Conservation (phyloP, 306 rosid species). For the Fragaria nilgerrensis region DNA sequence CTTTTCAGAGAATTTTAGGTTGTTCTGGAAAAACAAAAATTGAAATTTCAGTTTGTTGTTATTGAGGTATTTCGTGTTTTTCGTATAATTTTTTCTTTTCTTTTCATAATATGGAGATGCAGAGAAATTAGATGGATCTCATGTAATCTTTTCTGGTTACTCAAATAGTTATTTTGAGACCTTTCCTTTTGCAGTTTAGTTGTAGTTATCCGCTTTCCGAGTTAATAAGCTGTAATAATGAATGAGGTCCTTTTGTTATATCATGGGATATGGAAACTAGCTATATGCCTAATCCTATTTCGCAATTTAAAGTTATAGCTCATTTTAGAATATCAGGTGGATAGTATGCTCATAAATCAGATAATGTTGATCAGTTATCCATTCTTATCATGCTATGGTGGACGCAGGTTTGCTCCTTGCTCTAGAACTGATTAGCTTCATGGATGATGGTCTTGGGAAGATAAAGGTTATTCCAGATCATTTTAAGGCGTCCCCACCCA, state of each 20-base stretch:
- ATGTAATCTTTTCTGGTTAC: not conserved
- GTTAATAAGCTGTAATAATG: not conserved
- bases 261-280: not conserved
- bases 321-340: not conserved
- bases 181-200: conserved; percentile 11
- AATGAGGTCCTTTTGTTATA: not conserved
- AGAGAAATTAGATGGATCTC: conserved; percentile 6
- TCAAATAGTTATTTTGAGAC: not conserved
- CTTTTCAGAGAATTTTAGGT: not conserved
- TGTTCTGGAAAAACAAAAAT: not conserved
- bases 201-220: not conserved
- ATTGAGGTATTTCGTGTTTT: not conserved
- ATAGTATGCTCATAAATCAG: not conserved
- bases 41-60: not conserved
- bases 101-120: not conserved
- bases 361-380: not conserved
- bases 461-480: conserved; percentile 70
- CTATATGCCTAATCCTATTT: not conserved
- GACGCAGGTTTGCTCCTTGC: not conserved
- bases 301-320: not conserved
- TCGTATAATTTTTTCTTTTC: not conserved
- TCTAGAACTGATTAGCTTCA: conserved; percentile 35
- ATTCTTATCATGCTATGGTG: conserved; percentile 12
- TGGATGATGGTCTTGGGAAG: conserved; percentile 74
- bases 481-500: conserved; percentile 55